Percentiles rank a stretch among this genome's conserved stretches.
Conservation (phyloP, 345 rosid genomes). For the Rhodamnia rubescens region DNA sequence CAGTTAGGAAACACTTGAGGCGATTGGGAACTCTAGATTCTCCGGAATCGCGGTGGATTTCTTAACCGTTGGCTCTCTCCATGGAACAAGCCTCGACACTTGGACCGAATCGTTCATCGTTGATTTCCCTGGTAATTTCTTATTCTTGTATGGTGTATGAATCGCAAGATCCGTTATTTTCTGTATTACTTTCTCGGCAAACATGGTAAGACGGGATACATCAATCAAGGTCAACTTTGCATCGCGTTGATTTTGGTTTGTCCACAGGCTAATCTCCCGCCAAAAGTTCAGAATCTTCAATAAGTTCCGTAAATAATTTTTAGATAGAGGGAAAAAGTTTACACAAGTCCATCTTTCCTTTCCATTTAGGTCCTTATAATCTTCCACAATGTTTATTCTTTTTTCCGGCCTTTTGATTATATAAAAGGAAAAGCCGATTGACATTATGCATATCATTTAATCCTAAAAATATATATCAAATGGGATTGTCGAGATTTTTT, state of each 20-base stretch:
- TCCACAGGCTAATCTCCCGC: neutral
- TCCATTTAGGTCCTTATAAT: neutral
- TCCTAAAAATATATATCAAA: accelerated
- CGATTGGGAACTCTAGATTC: accelerated
- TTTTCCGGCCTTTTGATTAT: neutral
- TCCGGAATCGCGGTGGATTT: neutral
- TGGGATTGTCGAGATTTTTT: neutral
- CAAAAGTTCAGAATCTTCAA: neutral
- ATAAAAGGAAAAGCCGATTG: neutral
- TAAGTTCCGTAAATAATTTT: neutral
- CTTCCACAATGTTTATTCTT: neutral
- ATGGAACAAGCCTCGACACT: neutral
- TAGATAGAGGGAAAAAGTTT: neutral
- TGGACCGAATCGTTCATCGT: neutral
- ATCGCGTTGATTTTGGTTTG: neutral
- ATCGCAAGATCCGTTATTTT: neutral
- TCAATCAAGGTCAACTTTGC: neutral
- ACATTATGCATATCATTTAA: neutral
- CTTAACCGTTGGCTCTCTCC: neutral
- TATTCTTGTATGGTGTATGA: neutral
- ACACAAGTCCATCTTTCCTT: neutral
- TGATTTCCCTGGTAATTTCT: neutral
- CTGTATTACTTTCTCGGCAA: neutral
- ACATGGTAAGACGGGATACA: neutral
- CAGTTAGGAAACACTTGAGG: accelerated